Conservation (phyloP, 2,329 filamentous ascomycete species). For the Neocatenulostroma microsporum region DNA sequence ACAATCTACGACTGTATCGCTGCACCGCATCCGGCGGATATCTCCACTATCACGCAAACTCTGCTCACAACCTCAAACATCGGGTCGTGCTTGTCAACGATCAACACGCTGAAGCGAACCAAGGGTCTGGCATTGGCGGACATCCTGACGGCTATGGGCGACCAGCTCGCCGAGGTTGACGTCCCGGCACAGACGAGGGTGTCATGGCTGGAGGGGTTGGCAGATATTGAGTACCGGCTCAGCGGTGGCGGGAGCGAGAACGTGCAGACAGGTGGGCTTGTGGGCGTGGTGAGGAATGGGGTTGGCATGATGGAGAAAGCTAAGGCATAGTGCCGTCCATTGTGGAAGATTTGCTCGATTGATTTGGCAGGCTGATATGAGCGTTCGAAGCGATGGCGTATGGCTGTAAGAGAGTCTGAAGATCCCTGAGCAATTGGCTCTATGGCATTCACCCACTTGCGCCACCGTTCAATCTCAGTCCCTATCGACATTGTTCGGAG, state of each 20-base stretch:
- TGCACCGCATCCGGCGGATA: conserved; percentile 82
- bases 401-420: no score
- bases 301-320: conserved; percentile 60
- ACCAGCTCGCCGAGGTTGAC: conserved; percentile 74
- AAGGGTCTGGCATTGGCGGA: conserved; percentile 88
- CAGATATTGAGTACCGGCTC: conserved; percentile 86
- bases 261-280: conserved; percentile 86
- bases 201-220: conserved; percentile 81
- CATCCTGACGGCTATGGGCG: conserved; percentile 77
- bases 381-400: no score
- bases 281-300: conserved; percentile 79
- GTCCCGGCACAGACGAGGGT: conserved; percentile 83
- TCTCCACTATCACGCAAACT: conserved; percentile 74
- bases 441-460: no score
- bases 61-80: conserved; percentile 80
- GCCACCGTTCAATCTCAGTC: no score
- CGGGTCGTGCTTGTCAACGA: conserved; percentile 76
- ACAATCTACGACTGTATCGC: conserved; percentile 97
- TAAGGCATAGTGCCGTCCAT: no score
- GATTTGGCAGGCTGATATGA: no score
- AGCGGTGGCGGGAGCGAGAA: conserved; percentile 79
- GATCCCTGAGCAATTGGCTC: no score
- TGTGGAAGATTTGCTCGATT: no score
- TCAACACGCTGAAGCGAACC: conserved; percentile 77
- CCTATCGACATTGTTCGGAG: no score